Evolutionary conservation across 1,284 basidiomycete species (phyloP), one percentile per base, ranked within the genome.

Genomic region (Pholiota adiposa): DNA sequence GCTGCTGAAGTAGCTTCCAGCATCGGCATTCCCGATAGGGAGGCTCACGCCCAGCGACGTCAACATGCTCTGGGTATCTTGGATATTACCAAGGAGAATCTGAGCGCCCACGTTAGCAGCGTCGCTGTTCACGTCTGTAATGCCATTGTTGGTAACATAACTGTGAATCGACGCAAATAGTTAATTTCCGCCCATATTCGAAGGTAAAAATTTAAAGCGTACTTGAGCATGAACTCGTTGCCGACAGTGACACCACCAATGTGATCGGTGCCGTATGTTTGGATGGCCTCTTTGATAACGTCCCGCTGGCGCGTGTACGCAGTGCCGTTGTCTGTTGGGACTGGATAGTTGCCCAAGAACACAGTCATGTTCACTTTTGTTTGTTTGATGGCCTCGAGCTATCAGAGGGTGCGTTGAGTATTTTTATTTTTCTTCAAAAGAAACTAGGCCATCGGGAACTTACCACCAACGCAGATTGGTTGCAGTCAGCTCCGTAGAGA

Each of bases 331-430:
- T 90, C 86, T 61, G 90, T 88, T 33, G 89, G 70, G 14, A 82
- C 66, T 36, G 81, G 80, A 72, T 90, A 98, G 67, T 94, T 93
- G 25, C 89, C 96, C 16, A 96, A 82, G 74, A 81, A 97, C 6
- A 98, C 92, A 9, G 76, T 81, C 87, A 98, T 85, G 76, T 97
- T 82, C 54, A 95, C 93, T 75, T 97, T 94, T 48, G 96, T 97
- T 66, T 89, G 87, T 68, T 92, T 80, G 70, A 99, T 78, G 51
- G 79, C 79, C 65, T 81, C 79, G 23, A 81, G 72, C 79, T 81
- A 33, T 12, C 41, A 49, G 36, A 43, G 41, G 14, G 27, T 31
- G 29, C 5, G 29, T 31, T 31, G 29, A 38, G 23, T 8, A 8
- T 8, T 54, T 48, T 46, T 23, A 44, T 36, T 18, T 18, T 27